These are phyloP conservation scores for Colletotrichum theobromicola DNA, from an alignment of 2,329 filamentous ascomycete genomes.

Conservation along the genomic window DNA sequence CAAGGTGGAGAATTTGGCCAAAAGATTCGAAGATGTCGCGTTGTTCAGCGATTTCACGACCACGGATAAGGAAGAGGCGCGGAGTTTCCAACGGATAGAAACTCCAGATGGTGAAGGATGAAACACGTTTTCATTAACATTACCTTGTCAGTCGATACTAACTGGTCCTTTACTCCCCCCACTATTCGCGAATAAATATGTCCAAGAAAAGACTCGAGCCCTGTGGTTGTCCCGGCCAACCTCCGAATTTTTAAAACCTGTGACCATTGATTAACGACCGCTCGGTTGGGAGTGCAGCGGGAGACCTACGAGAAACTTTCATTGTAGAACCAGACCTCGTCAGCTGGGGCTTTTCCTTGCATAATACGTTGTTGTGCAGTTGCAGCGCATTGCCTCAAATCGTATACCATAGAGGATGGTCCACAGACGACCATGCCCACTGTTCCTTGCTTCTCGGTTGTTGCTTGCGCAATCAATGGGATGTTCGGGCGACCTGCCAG, in stretches of 20 bases:
- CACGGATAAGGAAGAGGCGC: not conserved
- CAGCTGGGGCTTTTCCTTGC: not conserved
- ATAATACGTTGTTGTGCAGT: conserved; percentile 16
- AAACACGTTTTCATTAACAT: not conserved
- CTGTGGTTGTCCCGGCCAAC: not conserved
- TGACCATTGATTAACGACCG: not conserved
- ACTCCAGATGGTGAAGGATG: not conserved
- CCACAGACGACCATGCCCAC: conserved; percentile 29
- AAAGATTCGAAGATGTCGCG: conserved; percentile 36
- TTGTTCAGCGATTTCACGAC: conserved; percentile 35
- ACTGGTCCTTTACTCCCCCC: not conserved
- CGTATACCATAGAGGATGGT: conserved; percentile 27
- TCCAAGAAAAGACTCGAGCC: not conserved
- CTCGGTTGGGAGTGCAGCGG: too few relatives aligned
- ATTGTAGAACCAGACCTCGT: conserved; percentile 29
- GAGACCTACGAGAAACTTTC: conserved; percentile 28
- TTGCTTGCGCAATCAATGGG: not conserved
- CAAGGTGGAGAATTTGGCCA: conserved; percentile 36
- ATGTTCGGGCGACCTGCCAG: conserved; percentile 21
- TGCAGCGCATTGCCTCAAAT: conserved; percentile 23
- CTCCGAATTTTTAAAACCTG: not conserved
- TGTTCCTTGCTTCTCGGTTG: not conserved
- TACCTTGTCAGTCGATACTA: not conserved
- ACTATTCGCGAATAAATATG: not conserved
- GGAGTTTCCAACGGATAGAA: not conserved